Evolutionary conservation across 805 yeast genomes (phyloP), one percentile per base, ranked within the genome.

Genomic region (Scheffersomyces spartinae): DNA sequence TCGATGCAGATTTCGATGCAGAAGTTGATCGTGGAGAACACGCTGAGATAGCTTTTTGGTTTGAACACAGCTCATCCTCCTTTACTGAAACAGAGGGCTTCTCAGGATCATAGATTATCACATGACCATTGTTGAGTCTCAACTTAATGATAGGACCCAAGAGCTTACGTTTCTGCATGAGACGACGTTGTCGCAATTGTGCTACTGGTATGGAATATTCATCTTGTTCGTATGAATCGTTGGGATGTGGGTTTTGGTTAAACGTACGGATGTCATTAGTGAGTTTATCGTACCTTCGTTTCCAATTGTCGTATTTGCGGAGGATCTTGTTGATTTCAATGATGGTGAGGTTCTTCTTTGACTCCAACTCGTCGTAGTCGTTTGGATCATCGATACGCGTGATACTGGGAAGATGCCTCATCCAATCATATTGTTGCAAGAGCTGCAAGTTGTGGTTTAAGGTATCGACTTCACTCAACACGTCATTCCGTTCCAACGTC

Each of bases 401-500:
- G 13, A 75, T 53, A 7, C 47, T 46, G 3, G 63, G 60, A 18
- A 74, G 43, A 21, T 58, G 53, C 13, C 48, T 39, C 7, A 42
- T 38, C 79, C 82, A 72, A 34, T 60, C 64, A 33, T 58, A 49
- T 30, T 49, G 60, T 14, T 38, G 31, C 3, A 60, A 44, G 29
- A 68, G 47, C 29, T 54, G 45, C 15, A 51, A 51, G 34, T 61
- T 64, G 8, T 64, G 64, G 16, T 55, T 46, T 18, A 71, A 57
- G 12, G 61, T 63, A 27, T 75, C 83, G 16, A 71, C 68, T 38
- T 78, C 88, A 6, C 55, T 45, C 24, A 64, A 51, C 22, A 73
- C 55, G 28, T 65, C 61, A 25, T 61, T 66, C 14, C 68, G 53
- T 35, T 79, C 86, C 2, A 64, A 52, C 18, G 56, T 57, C 15